Base-by-base conservation (phyloP, 2,329 filamentous ascomycete species). In the Fusarium burgessii region DNA sequence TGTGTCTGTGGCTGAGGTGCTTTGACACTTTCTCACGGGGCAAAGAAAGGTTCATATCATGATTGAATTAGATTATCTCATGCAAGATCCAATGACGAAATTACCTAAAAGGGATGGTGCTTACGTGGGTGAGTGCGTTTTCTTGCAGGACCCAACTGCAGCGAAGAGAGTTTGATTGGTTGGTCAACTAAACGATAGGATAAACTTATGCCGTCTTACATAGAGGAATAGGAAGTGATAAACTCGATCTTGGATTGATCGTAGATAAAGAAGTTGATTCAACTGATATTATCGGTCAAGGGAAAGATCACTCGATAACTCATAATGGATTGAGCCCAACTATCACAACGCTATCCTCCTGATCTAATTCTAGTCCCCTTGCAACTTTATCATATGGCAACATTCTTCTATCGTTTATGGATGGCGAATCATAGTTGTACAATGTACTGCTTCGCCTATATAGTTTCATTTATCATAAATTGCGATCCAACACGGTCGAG, bases 51-150 rank as follows among this genome's bases (percentile, higher is more conserved):
- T 27, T 50, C 47, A 51, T 38, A n/a, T 38, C 13, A 38, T 38
- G 12, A 38, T n/a, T 32, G 6, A 5, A 25, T 38, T 14, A 9
- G 25, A 12, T 32, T n/a, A 29, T 58, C 25, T 40, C 43, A 51
- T 32, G 17, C 23, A 18, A 32, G 17, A n/a, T 12, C 23, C 20
- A 27, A 51, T 27, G 47, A 51, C 20, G 47, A 51, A 38, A n/a
- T 38, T 13, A 11, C 25, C 35, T n/a, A 17, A 20, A 41, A 17
- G 3, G 11, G 27, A 14, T 52, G 35, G 27, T 42, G 56, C 45
- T 52, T 42, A 58, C 56, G 46, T 58, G 15, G 56, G 25, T 50
- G 25, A 58, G 10, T 14, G 38, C 43, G 54, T 57, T 40, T 35
- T 17, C 27, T 13, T 29, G 14, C 27, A 7, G 17, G 10, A 38